Percentiles rank a stretch among this genome's conserved stretches.
These are phyloP conservation scores for Ophiostoma novo-ulmi DNA, from an alignment of 2,329 filamentous ascomycete species.

Conservation along the genomic window DNA sequence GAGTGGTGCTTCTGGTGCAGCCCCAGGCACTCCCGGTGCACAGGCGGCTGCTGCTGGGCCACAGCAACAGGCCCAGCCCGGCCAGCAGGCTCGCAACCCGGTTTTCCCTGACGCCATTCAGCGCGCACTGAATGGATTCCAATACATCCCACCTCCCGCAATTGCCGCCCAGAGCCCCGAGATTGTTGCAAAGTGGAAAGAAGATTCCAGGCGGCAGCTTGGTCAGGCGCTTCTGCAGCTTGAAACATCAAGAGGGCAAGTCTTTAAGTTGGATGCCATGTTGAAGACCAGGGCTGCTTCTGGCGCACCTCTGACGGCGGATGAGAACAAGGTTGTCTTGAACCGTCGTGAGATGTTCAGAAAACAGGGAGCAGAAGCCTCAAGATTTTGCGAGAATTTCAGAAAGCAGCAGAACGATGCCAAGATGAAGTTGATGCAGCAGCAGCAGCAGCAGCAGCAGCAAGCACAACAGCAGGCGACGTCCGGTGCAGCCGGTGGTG, in stretches of 20 bases:
- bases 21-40: not conserved
- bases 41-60: constrained; percentile 25
- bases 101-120: constrained; percentile 42
- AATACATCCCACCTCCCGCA: constrained; percentile 42
- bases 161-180: constrained; percentile 42
- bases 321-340: constrained; percentile 44
- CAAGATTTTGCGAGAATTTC: constrained; percentile 45
- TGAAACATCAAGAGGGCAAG: constrained; percentile 41
- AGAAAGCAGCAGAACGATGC: constrained; percentile 41
- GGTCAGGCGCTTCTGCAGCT: constrained; percentile 46
- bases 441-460: constrained; percentile 28
- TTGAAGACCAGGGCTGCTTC: constrained; percentile 42
- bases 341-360: constrained; percentile 42
- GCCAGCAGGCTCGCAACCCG: constrained; percentile 17
- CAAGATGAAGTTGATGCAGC: constrained; percentile 27
- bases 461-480: constrained; percentile 20
- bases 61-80: constrained; percentile 25
- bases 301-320: constrained; percentile 42
- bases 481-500: constrained; percentile 10
- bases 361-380: constrained; percentile 45
- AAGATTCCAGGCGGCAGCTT: constrained; percentile 46
- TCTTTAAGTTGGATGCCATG: constrained; percentile 41
- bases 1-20: not conserved
- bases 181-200: constrained; percentile 44
- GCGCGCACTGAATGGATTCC: constrained; percentile 45